phyloP scores from a whole-genome alignment of 139 green algal genomes.

The Nannochloris sp. region DNA sequence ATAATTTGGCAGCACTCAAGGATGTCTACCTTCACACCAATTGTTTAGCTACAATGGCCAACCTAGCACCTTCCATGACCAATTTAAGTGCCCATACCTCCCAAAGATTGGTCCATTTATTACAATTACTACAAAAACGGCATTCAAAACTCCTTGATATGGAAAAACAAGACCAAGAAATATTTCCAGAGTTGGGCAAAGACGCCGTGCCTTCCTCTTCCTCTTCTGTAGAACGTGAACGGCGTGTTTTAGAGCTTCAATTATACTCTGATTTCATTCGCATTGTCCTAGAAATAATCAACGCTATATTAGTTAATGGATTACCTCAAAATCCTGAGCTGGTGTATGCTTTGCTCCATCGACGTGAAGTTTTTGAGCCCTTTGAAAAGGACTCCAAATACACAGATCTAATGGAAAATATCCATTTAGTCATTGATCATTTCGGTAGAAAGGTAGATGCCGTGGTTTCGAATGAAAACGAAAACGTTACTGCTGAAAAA shows the following conservation, averaged over 20 bases:
- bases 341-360: conserved; percentile 86
- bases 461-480: conserved; percentile 3
- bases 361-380: conserved; percentile 25
- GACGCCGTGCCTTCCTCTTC: not conserved
- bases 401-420: conserved; percentile 64
- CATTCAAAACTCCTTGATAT: conserved; percentile 13
- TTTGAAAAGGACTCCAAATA: conserved; percentile 48
- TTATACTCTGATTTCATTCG: conserved; percentile 77
- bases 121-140: conserved; percentile 43
- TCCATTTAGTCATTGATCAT: conserved; percentile 32
- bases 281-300: conserved; percentile 83
- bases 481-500: conserved; percentile 17
- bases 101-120: conserved; percentile 65
- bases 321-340: conserved; percentile 47
- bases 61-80: conserved; percentile 66
- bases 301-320: conserved; percentile 56
- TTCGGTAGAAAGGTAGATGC: conserved; percentile 60
- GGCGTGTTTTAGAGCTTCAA: conserved; percentile 40
- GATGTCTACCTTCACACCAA: conserved; percentile 87
- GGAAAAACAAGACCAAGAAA: not conserved
- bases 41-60: conserved; percentile 78
- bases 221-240: not conserved
- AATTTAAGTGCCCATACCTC: conserved; percentile 63
- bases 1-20: conserved; percentile 54
- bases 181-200: not conserved